phyloP scores from a whole-genome alignment of 768 basidiomycete species.

The Dioszegia crocea region DNA sequence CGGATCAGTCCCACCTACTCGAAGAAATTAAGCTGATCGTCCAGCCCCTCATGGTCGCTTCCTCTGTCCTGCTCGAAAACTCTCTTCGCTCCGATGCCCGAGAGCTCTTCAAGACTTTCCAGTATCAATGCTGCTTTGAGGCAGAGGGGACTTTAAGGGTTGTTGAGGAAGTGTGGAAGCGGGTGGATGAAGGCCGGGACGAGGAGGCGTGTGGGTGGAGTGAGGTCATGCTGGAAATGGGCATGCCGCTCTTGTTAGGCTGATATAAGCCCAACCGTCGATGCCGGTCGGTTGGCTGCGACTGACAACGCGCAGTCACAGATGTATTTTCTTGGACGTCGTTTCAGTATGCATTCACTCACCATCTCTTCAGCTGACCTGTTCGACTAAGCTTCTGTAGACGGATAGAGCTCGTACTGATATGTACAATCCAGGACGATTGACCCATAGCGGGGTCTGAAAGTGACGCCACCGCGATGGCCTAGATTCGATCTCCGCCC shows the following conservation, averaged over 20 bases:
- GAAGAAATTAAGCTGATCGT: neutral
- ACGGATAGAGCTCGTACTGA: too few species aligned
- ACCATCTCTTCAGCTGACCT: too few species aligned
- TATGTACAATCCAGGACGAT: too few species aligned
- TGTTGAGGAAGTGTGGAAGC: constrained; percentile 23
- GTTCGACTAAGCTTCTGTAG: too few species aligned
- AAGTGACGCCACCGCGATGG: too few species aligned
- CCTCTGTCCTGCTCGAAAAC: constrained; percentile 7
- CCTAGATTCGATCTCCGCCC: too few species aligned
- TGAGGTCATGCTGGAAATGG: constrained; percentile 26
- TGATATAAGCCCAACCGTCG: neutral
- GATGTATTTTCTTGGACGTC: neutral
- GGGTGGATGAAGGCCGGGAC: constrained; percentile 26
- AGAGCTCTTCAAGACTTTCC: constrained; percentile 15
- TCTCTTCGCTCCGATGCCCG: constrained; percentile 7
- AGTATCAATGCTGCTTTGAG: constrained; percentile 29
- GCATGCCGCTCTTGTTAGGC: constrained; percentile 9
- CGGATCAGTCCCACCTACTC: neutral
- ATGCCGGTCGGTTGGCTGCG: too few species aligned
- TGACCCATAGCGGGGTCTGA: too few species aligned
- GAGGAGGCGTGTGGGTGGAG: constrained; percentile 21
- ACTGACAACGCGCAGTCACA: too few species aligned
- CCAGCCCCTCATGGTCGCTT: constrained; percentile 24
- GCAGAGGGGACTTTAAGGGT: constrained; percentile 16
- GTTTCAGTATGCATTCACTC: neutral